These are phyloP conservation scores for Rhizopus microsporus DNA, from an alignment of 371 early-diverging fungal genomes.

Conservation along the genomic window DNA sequence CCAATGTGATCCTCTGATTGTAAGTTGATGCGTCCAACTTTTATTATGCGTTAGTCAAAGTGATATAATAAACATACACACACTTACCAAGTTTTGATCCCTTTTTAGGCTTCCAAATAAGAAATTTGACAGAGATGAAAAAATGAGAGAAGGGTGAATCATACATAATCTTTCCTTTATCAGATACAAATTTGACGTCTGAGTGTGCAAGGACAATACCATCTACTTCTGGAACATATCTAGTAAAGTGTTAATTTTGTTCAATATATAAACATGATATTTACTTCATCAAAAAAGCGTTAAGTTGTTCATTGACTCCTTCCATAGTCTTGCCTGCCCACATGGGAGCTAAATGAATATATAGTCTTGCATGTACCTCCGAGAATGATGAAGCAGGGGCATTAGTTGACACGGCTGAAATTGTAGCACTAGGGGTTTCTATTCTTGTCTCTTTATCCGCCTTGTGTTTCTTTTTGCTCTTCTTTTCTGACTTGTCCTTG, in stretches of 20 bases:
- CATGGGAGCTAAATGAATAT: constrained; percentile 77
- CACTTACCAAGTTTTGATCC: constrained; percentile 66
- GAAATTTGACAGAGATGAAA: constrained; percentile 67
- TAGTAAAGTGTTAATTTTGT: constrained; percentile 21
- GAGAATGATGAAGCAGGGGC: constrained; percentile 49
- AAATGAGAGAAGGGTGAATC: constrained; percentile 89
- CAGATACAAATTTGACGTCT: constrained; percentile 60
- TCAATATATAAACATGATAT: constrained; percentile 3
- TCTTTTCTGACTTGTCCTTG: constrained; percentile 37
- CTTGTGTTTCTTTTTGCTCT: constrained; percentile 38
- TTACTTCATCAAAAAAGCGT: constrained; percentile 86
- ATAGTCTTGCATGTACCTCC: constrained; percentile 61
- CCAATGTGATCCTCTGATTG: constrained; percentile 96
- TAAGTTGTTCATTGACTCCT: constrained; percentile 81
- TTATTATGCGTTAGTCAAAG: constrained; percentile 1
- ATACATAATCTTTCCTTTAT: constrained; percentile 70
- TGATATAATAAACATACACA: neutral
- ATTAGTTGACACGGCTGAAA: constrained; percentile 9
- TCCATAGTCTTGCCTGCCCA: constrained; percentile 66
- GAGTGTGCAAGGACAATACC: constrained; percentile 87
- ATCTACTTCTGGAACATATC: constrained; percentile 83
- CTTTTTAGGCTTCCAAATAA: constrained; percentile 82
- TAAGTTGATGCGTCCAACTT: constrained; percentile 87
- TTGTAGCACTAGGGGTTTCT: constrained; percentile 12
- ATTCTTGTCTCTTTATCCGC: constrained; percentile 21